phyloP scores from a whole-genome alignment of 225 moss, liverwort and hornwort genomes.

The Asterella californica region DNA sequence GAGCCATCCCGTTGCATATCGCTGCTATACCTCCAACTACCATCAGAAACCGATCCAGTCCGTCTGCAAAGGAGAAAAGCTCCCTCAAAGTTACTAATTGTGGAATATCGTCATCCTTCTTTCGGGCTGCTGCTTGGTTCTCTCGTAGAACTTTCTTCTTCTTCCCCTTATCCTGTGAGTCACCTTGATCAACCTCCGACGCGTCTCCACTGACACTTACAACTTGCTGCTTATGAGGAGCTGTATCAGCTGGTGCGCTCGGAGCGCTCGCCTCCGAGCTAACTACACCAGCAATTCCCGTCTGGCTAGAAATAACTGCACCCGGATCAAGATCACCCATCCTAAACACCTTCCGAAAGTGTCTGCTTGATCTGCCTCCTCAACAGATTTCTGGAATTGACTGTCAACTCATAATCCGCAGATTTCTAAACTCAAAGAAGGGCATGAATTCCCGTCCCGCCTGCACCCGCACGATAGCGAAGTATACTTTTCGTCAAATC shows the following conservation, averaged over 20 bases:
- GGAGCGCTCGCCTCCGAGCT: slow-evolving; percentile 8
- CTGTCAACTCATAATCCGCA: neutral
- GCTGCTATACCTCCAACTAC: slow-evolving; percentile 24
- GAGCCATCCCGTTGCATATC: slow-evolving; percentile 9
- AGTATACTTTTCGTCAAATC: neutral
- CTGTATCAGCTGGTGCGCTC: slow-evolving; percentile 5
- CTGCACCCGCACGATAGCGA: too few species aligned
- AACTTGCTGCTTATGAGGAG: neutral
- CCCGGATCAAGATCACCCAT: slow-evolving; percentile 6
- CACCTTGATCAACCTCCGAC: neutral
- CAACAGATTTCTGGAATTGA: neutral
- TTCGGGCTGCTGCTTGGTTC: neutral
- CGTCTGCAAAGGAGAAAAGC: slow-evolving; percentile 31
- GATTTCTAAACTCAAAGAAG: neutral
- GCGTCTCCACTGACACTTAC: neutral
- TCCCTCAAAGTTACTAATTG: slow-evolving; percentile 19
- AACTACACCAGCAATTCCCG: neutral
- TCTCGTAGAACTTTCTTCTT: neutral
- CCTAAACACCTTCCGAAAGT: neutral
- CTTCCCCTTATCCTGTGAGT: neutral
- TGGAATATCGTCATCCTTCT: slow-evolving; percentile 19
- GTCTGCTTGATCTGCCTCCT: neutral
- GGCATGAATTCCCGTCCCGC: neutral
- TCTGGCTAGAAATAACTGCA: neutral
- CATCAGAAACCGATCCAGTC: slow-evolving; percentile 25